Base-by-base conservation (phyloP, 116 monocot species). In the Cymodocea nodosa region DNA sequence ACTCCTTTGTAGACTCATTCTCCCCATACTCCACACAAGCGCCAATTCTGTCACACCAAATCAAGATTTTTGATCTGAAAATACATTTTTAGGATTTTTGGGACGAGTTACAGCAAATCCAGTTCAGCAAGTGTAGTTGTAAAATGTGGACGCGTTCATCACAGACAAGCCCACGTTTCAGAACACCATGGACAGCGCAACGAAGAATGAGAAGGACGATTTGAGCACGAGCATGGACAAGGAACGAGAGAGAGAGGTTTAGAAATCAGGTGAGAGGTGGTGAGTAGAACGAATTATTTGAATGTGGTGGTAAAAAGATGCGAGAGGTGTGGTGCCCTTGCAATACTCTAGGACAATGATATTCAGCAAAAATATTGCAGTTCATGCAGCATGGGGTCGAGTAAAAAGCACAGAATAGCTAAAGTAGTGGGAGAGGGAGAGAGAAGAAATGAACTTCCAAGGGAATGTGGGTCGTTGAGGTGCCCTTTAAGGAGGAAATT, bases 181-280 rank as follows among this genome's bases (percentile, higher is more conserved):
- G 23, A 0, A 70, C 80, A 19, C 82, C 81, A 49, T 94, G 89
- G 5, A 71, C 78, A 11, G 82, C 77, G 35, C 35, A 15, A 19
- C 82, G 78, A 17, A 53, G 61, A 19, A 23, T 20, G 2, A 35
- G 23, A 1, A 66, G 50, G 11, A 56, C 51, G 23, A 73, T 35
- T 19, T 71, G 65, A 23, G 80, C 61, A 66, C 51, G 74, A 18
- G 86, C 76, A 44, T 86, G 81, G 71, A 89, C 74, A 9, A 94
- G 70, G 83, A 94, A 89, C 51, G 80, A 86, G 86, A 87, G 80
- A 86, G 86, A 87, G 84, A 30, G 67, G 94, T 86, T 67, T 72
- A 87, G 79, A 82, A 72, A 73, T 94, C 84, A 8, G 94, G 84
- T 6, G 77, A 56, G 71, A 86, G 62, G 71, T 44, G 44, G 6